Conservation (phyloP, 2,329 filamentous ascomycete genomes). For the Cryphonectria carpinicola region DNA sequence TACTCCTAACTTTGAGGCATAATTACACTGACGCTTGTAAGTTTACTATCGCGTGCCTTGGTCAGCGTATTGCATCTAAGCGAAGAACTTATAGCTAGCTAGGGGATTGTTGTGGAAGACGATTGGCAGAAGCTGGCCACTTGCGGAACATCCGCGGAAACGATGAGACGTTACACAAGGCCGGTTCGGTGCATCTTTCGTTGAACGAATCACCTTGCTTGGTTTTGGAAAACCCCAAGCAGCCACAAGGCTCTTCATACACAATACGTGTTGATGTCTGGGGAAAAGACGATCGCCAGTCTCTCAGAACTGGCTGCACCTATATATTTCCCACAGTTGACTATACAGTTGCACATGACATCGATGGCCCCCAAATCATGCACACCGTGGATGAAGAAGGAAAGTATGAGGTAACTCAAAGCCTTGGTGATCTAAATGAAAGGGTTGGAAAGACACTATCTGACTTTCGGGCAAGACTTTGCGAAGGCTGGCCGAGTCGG, state of each 20-base stretch:
- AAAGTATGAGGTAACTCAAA: too few relatives aligned
- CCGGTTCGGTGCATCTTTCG: not conserved
- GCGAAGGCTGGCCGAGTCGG: too few relatives aligned
- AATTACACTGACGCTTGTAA: not conserved
- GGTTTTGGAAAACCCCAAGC: not conserved
- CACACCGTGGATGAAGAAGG: too few relatives aligned
- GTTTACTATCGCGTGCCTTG: not conserved
- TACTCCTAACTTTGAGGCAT: not conserved
- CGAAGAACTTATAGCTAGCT: not conserved
- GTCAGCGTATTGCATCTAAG: not conserved
- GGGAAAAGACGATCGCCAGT: too few relatives aligned
- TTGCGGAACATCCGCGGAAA: not conserved
- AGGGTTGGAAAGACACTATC: too few relatives aligned
- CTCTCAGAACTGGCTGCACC: too few relatives aligned
- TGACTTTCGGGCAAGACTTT: too few relatives aligned
- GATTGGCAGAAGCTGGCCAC: not conserved
- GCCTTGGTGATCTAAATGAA: too few relatives aligned
- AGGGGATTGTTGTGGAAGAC: not conserved
- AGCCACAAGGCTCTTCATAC: not conserved
- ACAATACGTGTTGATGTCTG: too few relatives aligned
- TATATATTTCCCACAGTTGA: too few relatives aligned
- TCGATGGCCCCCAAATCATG: too few relatives aligned
- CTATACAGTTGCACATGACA: too few relatives aligned
- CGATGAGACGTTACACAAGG: conserved; percentile 1
- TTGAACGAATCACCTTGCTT: not conserved